Base-by-base conservation (phyloP, 1,284 basidiomycete genomes). In the Wolfiporia cocos region DNA sequence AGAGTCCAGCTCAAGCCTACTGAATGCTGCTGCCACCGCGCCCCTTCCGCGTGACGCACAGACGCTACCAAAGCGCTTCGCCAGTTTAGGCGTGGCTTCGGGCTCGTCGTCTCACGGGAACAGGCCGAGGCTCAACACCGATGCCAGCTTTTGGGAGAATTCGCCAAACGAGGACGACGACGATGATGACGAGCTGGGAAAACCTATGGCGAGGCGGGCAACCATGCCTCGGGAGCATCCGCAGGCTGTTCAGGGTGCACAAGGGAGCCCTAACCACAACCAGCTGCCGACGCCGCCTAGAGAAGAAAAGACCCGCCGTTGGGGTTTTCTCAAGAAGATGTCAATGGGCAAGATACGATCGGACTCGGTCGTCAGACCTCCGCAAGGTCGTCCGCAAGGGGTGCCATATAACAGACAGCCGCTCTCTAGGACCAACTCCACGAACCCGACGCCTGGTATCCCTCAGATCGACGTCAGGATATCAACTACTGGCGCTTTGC, bases 321-420 rank as follows among this genome's bases (percentile, higher is more conserved):
- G 91, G 90, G 90, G 92, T 3, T 94, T 96, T 68, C 69, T 96
- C 47, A 91, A 92, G 67, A 96, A 96, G 68, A 93, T 96, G 87
- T 93, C 90, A 9, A 92, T 93, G 87, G 85, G 89, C 18, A 87
- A 86, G 63, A 83, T 89, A 65, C 77, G 76, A 55, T 50, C 64
- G n/a, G 81, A 86, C 39, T 62, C 71, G 14, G 70, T 77, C 21
- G 59, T 68, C 9, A 62, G 66, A 2, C 54, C 61, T 30, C 9
- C 26, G 7, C 26, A 28, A 28, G 26, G 26, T 28, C 26, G 26
- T 9, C 26, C 26, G 26, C 26, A 28, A 9, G 26, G 9, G 14
- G 7, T 14, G 9, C 14, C 26, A 28, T 28, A 53, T 59, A 17
- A 39, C 56, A 18, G 56, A 58, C 17, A 50, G 51, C 11, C 54